Evolutionary conservation across 2,329 filamentous ascomycete species (phyloP), one percentile per base, ranked within the genome.

Genomic region (Aspergillus persii): DNA sequence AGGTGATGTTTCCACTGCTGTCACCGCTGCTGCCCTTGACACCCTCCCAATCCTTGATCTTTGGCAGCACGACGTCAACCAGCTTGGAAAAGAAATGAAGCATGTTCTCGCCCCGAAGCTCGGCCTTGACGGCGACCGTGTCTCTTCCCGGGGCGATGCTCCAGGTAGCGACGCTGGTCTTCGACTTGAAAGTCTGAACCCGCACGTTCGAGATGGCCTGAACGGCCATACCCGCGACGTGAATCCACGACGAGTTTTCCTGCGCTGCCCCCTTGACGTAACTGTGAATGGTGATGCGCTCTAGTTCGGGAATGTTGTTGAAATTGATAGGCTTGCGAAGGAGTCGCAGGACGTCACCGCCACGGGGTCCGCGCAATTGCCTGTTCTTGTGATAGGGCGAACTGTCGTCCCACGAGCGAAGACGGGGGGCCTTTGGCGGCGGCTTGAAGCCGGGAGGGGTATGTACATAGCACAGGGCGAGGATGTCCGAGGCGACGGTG

Each of bases 351-450:
- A 79, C 76, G 63, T 91, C 86, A 64, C 87, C 85, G 65, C 95
- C 95, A 70, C 94, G 86, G 4, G 95, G 95, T 1, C 89, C 91
- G 64, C 95, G 88, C 65, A 91, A 85, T 4, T 91, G 89, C 68
- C 95, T 85, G 77, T 96, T 96, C 80, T 92, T 91, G 82, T 93
- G 93, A 79, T 99, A 99, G 2, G 94, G 95, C 7, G 91, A 96
- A 54, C 89, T 90, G 68, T 89, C 93, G 61, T 94, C 89, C 95
- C 95, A 99, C 68, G 84, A 80, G 58, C 95, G 86, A 67, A 98
- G 80, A 63, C 91, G 87, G 61, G 91, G 86, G 2, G 80, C 77
- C 71, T 83, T 83, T 54, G 81, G 66, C 18, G 83, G 78, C 9
- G 81, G 74, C 74, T 82, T 72, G 79, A 89, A 89, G 60, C 92